Evolutionary conservation across 257 asterid genomes (phyloP).

Genomic region (Scutellaria galericulata): DNA sequence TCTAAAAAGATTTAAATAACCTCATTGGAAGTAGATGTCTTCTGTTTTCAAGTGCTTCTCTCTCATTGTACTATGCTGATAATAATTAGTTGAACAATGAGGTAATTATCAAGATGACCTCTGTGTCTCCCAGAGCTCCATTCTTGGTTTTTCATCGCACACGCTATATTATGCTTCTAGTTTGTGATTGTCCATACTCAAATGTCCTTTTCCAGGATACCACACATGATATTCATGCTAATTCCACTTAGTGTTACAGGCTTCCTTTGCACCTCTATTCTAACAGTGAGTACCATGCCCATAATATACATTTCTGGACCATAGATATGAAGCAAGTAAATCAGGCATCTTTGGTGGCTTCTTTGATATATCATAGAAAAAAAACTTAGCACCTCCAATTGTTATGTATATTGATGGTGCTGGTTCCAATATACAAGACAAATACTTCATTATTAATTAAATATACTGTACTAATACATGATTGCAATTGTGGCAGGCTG

Average conservation of each 20-base stretch:
- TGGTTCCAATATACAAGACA: not conserved
- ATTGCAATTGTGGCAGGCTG: conserved; percentile 64
- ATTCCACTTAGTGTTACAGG: not conserved
- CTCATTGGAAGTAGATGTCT: not conserved
- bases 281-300: too few species aligned
- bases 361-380: not conserved
- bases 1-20: not conserved
- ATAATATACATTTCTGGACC: not conserved
- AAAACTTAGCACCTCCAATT: not conserved
- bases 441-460: not conserved
- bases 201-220: not conserved
- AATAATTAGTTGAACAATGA: not conserved
- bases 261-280: not conserved
- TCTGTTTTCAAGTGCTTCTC: not conserved
- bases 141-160: conserved; percentile 2
- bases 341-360: conserved; percentile 1
- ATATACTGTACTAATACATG: conserved; percentile 10
- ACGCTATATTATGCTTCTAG: not conserved
- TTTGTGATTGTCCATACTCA: conserved; percentile 1
- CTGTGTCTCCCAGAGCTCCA: not conserved
- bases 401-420: not conserved
- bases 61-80: conserved; percentile 1
- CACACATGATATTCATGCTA: not conserved
- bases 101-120: not conserved
- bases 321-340: conserved; percentile 15